phyloP scores from a whole-genome alignment of 257 asterid genomes.

The Paraleonurus japonicus region DNA sequence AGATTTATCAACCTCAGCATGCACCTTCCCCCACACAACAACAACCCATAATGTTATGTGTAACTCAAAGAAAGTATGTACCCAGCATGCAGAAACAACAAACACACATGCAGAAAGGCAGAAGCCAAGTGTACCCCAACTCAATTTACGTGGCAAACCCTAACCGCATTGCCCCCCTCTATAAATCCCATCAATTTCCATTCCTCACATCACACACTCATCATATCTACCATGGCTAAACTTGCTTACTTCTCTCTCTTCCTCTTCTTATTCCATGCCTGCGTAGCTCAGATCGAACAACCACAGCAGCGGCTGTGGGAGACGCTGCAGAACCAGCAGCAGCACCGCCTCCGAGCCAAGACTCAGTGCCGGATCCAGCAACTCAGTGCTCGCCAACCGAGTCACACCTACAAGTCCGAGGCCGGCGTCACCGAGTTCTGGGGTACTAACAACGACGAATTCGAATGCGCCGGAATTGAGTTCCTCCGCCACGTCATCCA shows the following conservation, averaged over 20 bases:
- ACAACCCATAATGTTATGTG: too few species aligned
- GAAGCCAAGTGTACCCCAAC: slow-evolving; percentile 32
- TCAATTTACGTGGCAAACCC: slow-evolving; percentile 29
- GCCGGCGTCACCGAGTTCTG: slow-evolving; percentile 52
- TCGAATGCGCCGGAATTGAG: slow-evolving; percentile 50
- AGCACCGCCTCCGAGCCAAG: slow-evolving; percentile 50
- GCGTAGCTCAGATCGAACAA: slow-evolving; percentile 34
- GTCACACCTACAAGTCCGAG: slow-evolving; percentile 24
- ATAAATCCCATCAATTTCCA: slow-evolving; percentile 25
- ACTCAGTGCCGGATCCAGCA: slow-evolving; percentile 44
- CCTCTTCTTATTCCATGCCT: slow-evolving; percentile 28
- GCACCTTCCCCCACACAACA: too few species aligned
- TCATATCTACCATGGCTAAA: slow-evolving; percentile 23
- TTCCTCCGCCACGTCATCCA: slow-evolving; percentile 35
- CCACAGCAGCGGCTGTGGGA: slow-evolving; percentile 32
- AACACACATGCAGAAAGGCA: slow-evolving; percentile 28
- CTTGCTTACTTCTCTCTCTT: slow-evolving; percentile 19
- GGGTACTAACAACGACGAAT: slow-evolving; percentile 29
- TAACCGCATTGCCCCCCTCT: slow-evolving; percentile 4
- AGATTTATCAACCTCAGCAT: too few species aligned
- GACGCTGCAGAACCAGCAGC: slow-evolving; percentile 36
- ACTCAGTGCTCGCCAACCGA: slow-evolving; percentile 46
- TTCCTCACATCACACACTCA: slow-evolving; percentile 26
- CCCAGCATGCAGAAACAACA: slow-evolving; percentile 26
- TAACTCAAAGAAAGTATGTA: too few species aligned